These are phyloP conservation scores for Paramecium octaurelia DNA, from an alignment of 73 alveolate species.

Conservation along the genomic window DNA sequence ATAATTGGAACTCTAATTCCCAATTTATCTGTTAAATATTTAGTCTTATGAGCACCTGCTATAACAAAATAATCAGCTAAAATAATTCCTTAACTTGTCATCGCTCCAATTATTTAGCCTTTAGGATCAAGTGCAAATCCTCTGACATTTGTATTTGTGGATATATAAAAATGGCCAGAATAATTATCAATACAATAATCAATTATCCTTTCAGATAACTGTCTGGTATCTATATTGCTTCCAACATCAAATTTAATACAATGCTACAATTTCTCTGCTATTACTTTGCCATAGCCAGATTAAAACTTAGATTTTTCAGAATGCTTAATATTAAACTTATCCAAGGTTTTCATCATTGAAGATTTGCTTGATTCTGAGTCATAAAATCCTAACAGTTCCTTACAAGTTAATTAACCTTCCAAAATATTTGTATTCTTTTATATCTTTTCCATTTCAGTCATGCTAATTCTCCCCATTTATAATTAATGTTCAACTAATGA, in stretches of 20 bases:
- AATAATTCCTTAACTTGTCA: neutral
- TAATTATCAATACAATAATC: neutral
- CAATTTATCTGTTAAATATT: constrained; percentile 9
- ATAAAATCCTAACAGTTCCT: neutral
- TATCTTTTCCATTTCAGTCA: neutral
- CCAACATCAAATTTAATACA: neutral
- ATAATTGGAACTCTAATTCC: constrained; percentile 46
- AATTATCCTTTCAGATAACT: neutral
- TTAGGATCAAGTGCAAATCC: constrained; percentile 14
- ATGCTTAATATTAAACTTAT: neutral
- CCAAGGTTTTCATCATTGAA: neutral
- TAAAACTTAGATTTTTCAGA: neutral
- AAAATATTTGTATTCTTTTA: neutral
- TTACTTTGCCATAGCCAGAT: neutral
- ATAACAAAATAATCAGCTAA: constrained; percentile 30
- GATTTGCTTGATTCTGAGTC: neutral
- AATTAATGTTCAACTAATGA: neutral
- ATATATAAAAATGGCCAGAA: neutral
- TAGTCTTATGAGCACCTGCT: constrained; percentile 11
- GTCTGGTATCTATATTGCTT: neutral
- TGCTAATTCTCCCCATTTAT: neutral
- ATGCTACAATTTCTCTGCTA: neutral
- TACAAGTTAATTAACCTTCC: neutral
- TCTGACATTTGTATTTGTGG: neutral
- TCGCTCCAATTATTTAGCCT: neutral